Evolutionary conservation across 2,329 filamentous ascomycete genomes (phyloP).

Genomic region (Cladosporium sp.): DNA sequence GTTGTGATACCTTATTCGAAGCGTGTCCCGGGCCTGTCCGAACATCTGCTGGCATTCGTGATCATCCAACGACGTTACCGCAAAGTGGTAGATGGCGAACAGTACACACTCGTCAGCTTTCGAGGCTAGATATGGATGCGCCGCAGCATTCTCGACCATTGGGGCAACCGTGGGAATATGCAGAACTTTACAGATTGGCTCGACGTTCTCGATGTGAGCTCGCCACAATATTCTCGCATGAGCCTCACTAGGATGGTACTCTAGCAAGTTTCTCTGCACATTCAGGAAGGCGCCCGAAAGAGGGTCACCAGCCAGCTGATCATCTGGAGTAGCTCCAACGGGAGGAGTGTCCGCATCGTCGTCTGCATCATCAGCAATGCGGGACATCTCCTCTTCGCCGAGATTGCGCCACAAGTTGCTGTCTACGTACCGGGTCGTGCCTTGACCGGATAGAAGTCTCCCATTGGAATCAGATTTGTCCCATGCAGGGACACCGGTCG

Average conservation of each 20-base stretch:
- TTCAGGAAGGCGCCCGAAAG: constrained; percentile 25
- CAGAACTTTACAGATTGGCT: constrained; percentile 66
- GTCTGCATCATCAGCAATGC: constrained; percentile 19
- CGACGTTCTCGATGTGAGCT: constrained; percentile 65
- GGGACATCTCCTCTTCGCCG: constrained; percentile 24
- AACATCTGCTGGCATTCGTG: constrained; percentile 45
- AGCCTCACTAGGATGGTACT: constrained; percentile 52
- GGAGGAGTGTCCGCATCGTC: constrained; percentile 20
- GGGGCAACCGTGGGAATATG: constrained; percentile 55
- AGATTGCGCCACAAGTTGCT: constrained; percentile 28
- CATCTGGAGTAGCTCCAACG: constrained; percentile 24
- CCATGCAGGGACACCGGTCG: no score
- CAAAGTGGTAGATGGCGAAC: constrained; percentile 58
- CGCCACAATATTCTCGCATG: constrained; percentile 52
- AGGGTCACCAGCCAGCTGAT: constrained; percentile 24
- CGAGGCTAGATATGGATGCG: constrained; percentile 50
- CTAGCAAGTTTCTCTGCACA: constrained; percentile 18
- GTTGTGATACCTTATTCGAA: constrained; percentile 25
- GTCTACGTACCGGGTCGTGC: constrained; percentile 43
- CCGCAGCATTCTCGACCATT: constrained; percentile 46
- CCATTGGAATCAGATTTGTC: constrained; percentile 13
- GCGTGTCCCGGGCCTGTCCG: constrained; percentile 53
- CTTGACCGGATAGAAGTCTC: constrained; percentile 26
- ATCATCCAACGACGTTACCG: constrained; percentile 47
- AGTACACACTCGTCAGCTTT: constrained; percentile 56